Percentiles rank a stretch among this genome's conserved stretches.
Evolutionary conservation across 1,284 basidiomycete species (phyloP).

Genomic region (Ganoderma sp.): DNA sequence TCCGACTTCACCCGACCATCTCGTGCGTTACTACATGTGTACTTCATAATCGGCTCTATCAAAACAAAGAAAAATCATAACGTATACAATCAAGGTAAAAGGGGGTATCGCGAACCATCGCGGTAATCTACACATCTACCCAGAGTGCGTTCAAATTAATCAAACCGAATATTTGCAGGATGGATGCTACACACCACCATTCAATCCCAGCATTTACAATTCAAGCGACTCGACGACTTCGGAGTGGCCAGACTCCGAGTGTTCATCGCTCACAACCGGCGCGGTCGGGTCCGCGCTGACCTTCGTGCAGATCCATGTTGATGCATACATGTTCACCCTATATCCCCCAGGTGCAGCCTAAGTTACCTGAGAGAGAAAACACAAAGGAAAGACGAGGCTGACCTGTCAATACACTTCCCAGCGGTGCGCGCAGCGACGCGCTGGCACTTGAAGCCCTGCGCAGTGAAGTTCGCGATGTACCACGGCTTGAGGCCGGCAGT

Average conservation of each 20-base stretch:
- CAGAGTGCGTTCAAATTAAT: not conserved
- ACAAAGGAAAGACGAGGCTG: not conserved
- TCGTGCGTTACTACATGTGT: no score
- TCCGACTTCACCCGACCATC: no score
- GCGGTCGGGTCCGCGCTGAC: conserved; percentile 22
- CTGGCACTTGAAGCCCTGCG: conserved; percentile 32
- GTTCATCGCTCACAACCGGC: not conserved
- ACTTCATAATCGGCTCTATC: not conserved
- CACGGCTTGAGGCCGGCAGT: conserved; percentile 32
- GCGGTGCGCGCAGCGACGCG: conserved; percentile 28
- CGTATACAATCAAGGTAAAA: not conserved
- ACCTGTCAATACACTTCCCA: conserved; percentile 33
- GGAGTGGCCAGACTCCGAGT: conserved; percentile 9
- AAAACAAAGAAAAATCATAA: no score
- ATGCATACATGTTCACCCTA: conserved; percentile 36
- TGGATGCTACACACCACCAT: not conserved
- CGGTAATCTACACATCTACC: conserved; percentile 5
- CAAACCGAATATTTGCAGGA: not conserved
- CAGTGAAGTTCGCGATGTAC: conserved; percentile 32
- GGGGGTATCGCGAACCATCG: conserved; percentile 2
- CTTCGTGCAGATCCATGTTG: conserved; percentile 35
- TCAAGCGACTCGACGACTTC: conserved; percentile 23
- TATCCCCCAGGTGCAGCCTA: not conserved
- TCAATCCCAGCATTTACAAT: conserved; percentile 12
- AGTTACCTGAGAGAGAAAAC: no score